Conservation (phyloP, 495 filamentous ascomycete genomes). For the Antarctomyces pellizariae region DNA sequence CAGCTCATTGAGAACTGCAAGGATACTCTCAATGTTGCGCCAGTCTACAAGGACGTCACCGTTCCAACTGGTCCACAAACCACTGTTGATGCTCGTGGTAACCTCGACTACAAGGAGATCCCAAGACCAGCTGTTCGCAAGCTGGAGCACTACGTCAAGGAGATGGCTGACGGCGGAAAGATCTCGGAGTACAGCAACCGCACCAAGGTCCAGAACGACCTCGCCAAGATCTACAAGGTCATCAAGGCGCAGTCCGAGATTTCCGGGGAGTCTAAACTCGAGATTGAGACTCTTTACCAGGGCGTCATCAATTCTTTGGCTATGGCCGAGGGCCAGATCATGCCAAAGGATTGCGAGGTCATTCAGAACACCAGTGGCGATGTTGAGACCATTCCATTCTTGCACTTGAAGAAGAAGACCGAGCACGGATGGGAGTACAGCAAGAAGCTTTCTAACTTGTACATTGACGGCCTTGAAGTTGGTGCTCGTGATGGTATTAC, state of each 20-base stretch:
- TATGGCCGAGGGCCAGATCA: conserved; percentile 96
- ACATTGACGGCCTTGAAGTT: conserved; percentile 74
- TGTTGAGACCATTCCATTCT: conserved; percentile 91
- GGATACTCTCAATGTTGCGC: conserved; percentile 59
- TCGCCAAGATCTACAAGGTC: conserved; percentile 84
- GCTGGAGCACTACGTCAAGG: conserved; percentile 92
- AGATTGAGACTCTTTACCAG: conserved; percentile 85
- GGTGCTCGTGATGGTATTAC: conserved; percentile 70
- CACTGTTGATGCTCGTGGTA: conserved; percentile 69
- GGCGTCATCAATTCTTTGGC: conserved; percentile 78
- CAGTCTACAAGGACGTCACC: conserved; percentile 87
- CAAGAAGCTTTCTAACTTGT: conserved; percentile 85
- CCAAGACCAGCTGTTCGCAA: conserved; percentile 83
- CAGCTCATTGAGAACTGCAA: conserved; percentile 95
- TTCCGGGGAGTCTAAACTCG: conserved; percentile 77
- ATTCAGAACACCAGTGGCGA: conserved; percentile 53
- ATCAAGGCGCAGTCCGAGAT: conserved; percentile 94
- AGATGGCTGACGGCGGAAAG: conserved; percentile 96
- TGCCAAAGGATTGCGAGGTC: conserved; percentile 46
- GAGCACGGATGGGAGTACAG: conserved; percentile 96
- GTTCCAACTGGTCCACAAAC: conserved; percentile 82
- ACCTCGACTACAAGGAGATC: conserved; percentile 69
- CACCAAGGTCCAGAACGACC: conserved; percentile 89
- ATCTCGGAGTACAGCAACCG: conserved; percentile 97
- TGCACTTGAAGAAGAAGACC: conserved; percentile 88